Evolutionary conservation across 2,329 filamentous ascomycete species (phyloP), one percentile per base, ranked within the genome.

Genomic region (Cercospora beticola): DNA sequence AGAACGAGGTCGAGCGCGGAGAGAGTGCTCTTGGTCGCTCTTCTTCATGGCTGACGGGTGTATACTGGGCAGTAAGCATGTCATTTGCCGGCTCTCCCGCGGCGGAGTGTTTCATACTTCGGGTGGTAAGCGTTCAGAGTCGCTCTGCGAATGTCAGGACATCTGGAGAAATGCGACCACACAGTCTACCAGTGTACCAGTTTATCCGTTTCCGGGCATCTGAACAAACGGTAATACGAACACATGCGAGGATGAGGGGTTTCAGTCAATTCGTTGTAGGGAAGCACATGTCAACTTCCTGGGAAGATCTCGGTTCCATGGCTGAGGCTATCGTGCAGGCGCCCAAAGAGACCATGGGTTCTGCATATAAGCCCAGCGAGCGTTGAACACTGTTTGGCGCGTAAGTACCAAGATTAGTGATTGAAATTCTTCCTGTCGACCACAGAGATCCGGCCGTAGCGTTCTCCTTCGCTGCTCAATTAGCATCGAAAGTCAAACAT

Each of bases 231-330:
- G 16, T 28, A 31, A 18, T 30, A 31, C 57, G 18, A n/a, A 21
- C 26, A 33, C 40, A 43, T 63, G 40, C 60, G 49, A 30, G 40
- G 60, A 28, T 52, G 26, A 43, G 60, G 43, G 26, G 43, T n/a
- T 52, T 18, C n/a, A 62, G 26, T 40, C 9, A 52, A 9, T 9
- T 33, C 26, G 43, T 52, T 9, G 60, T 63, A 52, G 40, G 60
- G 26, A 52, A 63, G 60, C 28, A 33, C 23, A 30, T 31, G 23
- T 63, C 16, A 28, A 14, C 21, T 54, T 14, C 23, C 60, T 18
- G 43, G 60, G 43, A 52, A 63, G 40, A 63, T 52, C 40, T 63
- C 23, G 40, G 56, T 49, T 54, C 26, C 40, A 43, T 36, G 28
- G 21, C 30, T 28, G 31, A 61, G 26, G 30, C n/a, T 54, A 54